Evolutionary conservation across 306 rosid genomes (phyloP).

Genomic region (Dalbergia cochinchinensis): DNA sequence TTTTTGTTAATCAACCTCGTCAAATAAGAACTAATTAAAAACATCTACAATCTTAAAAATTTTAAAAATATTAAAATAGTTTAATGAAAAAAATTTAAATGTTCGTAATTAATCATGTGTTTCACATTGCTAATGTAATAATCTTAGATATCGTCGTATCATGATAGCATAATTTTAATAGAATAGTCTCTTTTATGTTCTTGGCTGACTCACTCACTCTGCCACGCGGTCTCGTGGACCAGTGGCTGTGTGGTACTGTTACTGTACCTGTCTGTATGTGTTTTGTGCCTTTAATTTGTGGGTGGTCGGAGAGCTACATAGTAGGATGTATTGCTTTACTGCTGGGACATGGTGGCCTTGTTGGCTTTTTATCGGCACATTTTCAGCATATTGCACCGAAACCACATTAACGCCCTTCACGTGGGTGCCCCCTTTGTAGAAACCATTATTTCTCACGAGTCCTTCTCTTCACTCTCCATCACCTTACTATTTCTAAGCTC

Average conservation of each 20-base stretch:
- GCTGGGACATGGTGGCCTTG: neutral
- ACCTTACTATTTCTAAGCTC: neutral
- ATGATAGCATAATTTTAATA: too few species aligned
- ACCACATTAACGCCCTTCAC: conserved; percentile 1
- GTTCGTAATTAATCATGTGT: neutral
- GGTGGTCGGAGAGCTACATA: conserved; percentile 5
- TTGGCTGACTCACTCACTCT: neutral
- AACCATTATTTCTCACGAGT: neutral
- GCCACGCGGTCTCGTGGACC: neutral
- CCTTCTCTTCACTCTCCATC: neutral
- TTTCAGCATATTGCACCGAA: neutral
- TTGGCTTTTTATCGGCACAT: neutral
- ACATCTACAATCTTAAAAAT: too few species aligned
- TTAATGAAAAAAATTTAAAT: too few species aligned
- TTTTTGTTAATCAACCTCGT: too few species aligned
- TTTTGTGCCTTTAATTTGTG: neutral
- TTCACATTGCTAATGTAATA: neutral
- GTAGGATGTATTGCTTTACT: neutral
- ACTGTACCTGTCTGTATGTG: neutral
- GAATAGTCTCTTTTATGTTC: too few species aligned
- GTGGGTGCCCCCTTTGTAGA: conserved; percentile 8
- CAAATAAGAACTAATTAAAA: too few species aligned
- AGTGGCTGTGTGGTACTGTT: neutral
- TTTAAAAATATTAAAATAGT: too few species aligned
- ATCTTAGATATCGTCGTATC: neutral